phyloP scores from a whole-genome alignment of 2,329 filamentous ascomycete species.

The Penicillium sp. region DNA sequence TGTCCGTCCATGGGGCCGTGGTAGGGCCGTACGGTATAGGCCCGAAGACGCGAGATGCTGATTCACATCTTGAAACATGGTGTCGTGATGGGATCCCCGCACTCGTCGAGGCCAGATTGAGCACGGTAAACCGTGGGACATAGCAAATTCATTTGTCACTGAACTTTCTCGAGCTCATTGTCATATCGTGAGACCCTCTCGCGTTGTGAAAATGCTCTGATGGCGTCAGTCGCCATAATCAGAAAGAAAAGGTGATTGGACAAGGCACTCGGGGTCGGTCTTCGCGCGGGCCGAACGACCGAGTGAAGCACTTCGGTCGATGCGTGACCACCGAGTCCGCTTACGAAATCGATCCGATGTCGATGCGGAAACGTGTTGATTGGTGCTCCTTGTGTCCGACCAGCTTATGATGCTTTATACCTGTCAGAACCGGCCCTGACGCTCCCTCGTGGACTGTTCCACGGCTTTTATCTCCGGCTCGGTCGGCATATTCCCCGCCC shows the following conservation, averaged over 20 bases:
- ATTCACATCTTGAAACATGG: not conserved
- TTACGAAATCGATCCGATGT: not conserved
- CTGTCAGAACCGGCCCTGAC: not conserved
- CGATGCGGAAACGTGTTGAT: not conserved
- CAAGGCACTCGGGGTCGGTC: constrained; percentile 1
- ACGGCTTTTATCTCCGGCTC: not conserved
- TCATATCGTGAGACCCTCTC: not conserved
- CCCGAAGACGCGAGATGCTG: constrained; percentile 6
- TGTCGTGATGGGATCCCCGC: constrained; percentile 1
- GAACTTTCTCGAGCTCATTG: not conserved
- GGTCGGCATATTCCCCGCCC: not conserved
- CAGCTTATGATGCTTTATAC: not conserved
- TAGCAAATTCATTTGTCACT: not conserved
- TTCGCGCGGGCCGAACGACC: constrained; percentile 10
- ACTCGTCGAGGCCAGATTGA: not conserved
- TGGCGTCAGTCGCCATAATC: constrained; percentile 2
- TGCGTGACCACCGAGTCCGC: not conserved
- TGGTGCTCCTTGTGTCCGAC: not conserved
- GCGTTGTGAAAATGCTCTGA: not conserved
- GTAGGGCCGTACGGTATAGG: not conserved
- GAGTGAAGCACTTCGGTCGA: not conserved
- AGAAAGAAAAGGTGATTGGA: not conserved
- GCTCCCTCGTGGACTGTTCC: not conserved
- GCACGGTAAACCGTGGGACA: not conserved
- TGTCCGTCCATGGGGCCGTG: not conserved